Percentiles rank a stretch among this genome's conserved stretches.
These are phyloP conservation scores for Epipyxis sp. DNA, from an alignment of 108 stramenopile genomes.

Conservation along the genomic window DNA sequence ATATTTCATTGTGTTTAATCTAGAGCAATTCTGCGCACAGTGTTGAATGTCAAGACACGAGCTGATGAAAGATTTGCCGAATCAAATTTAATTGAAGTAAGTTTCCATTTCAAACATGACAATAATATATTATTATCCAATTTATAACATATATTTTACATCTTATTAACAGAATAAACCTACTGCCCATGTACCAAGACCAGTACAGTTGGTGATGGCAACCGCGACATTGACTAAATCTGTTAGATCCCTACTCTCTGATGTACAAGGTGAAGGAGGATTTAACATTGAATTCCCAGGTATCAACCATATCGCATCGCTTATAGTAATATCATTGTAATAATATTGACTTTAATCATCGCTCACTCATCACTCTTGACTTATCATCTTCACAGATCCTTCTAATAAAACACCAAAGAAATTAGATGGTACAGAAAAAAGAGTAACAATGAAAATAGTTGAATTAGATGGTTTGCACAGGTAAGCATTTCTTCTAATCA, in stretches of 20 bases:
- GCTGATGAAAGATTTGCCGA: too few species aligned
- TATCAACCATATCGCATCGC: not conserved
- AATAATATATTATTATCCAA: too few species aligned
- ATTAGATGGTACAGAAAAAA: not conserved
- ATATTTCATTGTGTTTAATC: too few species aligned
- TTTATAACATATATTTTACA: too few species aligned
- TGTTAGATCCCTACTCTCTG: constrained; percentile 59
- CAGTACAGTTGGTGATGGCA: constrained; percentile 71
- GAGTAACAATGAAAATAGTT: constrained; percentile 62
- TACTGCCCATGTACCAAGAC: not conserved
- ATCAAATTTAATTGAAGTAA: too few species aligned
- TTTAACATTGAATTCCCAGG: not conserved
- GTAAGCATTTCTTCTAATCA: too few species aligned
- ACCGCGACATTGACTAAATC: constrained; percentile 92
- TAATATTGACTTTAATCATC: not conserved
- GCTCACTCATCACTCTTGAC: not conserved
- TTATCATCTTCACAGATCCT: constrained; percentile 1
- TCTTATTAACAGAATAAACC: too few species aligned
- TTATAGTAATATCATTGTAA: not conserved
- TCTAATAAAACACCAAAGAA: not conserved
- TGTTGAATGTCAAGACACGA: not conserved
- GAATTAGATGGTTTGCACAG: constrained; percentile 81
- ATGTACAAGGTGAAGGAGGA: constrained; percentile 3
- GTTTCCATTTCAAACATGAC: too few species aligned
- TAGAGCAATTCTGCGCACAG: not conserved